phyloP scores from a whole-genome alignment of 2,329 filamentous ascomycete genomes.

The Aspergillus sp. region DNA sequence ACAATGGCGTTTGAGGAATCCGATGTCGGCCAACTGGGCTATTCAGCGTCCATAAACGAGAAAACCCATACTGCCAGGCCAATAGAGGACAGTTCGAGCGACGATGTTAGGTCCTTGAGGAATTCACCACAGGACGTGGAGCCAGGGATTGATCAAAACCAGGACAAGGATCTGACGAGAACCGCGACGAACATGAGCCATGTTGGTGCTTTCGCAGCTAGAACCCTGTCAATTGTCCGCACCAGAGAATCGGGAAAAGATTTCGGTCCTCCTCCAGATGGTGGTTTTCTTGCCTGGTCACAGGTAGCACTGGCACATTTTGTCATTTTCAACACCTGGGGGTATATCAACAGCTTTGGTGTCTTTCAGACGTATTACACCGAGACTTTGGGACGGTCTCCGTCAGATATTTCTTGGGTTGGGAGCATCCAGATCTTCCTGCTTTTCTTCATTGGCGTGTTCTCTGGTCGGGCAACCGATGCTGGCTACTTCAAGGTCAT shows the following conservation, averaged over 20 bases:
- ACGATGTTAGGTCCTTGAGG: conserved; percentile 10
- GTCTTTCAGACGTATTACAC: conserved; percentile 57
- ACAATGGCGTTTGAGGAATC: conserved; percentile 6
- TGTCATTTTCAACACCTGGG: conserved; percentile 60
- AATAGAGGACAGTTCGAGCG: conserved; percentile 11
- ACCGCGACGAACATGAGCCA: conserved; percentile 28
- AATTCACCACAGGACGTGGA: conserved; percentile 19
- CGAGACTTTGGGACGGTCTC: conserved; percentile 39
- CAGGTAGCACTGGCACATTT: conserved; percentile 55
- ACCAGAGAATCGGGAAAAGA: conserved; percentile 39
- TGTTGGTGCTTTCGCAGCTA: conserved; percentile 21
- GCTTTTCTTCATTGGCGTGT: conserved; percentile 52
- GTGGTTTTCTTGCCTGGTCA: conserved; percentile 56
- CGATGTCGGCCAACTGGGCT: neutral
- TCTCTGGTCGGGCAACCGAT: conserved; percentile 54
- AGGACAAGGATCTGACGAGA: conserved; percentile 21
- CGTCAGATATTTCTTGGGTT: conserved; percentile 54
- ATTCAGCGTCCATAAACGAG: neutral
- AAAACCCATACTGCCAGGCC: neutral
- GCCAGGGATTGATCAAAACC: conserved; percentile 13
- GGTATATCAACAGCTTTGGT: conserved; percentile 56
- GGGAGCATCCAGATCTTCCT: conserved; percentile 53
- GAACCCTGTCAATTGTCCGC: conserved; percentile 38
- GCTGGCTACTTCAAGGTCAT: conserved; percentile 52
- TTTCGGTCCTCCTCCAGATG: conserved; percentile 47